Percentiles rank a stretch among this genome's conserved stretches.
These are phyloP conservation scores for Pterocarpus santalinus DNA, from an alignment of 306 rosid genomes.

Conservation along the genomic window DNA sequence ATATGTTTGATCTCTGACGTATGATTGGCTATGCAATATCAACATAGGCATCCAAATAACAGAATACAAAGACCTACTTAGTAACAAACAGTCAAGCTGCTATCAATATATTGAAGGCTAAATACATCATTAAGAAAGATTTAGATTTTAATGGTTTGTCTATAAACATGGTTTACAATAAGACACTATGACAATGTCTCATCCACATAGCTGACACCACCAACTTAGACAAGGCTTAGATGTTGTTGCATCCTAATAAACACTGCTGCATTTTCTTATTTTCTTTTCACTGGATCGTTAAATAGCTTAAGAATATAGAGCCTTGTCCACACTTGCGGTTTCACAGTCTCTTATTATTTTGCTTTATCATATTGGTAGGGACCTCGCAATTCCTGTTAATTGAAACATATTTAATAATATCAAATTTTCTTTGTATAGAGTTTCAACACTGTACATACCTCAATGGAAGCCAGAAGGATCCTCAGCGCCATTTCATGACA, in stretches of 20 bases:
- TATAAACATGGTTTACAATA: too few species aligned
- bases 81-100: neutral
- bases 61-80: neutral
- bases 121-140: neutral
- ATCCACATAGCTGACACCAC: too few species aligned
- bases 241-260: neutral
- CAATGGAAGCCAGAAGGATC: slow-evolving; percentile 92
- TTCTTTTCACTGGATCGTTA: neutral
- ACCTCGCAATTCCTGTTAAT: neutral
- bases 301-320: neutral
- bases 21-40: neutral
- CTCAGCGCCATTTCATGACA: slow-evolving; percentile 99
- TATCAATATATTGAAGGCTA: neutral
- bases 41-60: slow-evolving; percentile 29
- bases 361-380: too few species aligned
- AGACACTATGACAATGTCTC: too few species aligned
- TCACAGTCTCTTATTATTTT: neutral
- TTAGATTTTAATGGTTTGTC: too few species aligned
- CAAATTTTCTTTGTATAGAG: slow-evolving; percentile 4
- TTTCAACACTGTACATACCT: slow-evolving; percentile 59
- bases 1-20: neutral
- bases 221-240: too few species aligned
- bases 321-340: neutral
- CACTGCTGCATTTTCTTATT: neutral
- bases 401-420: neutral